These are phyloP conservation scores for Corynascus novoguineensis DNA, from an alignment of 495 filamentous ascomycete species.

Conservation along the genomic window DNA sequence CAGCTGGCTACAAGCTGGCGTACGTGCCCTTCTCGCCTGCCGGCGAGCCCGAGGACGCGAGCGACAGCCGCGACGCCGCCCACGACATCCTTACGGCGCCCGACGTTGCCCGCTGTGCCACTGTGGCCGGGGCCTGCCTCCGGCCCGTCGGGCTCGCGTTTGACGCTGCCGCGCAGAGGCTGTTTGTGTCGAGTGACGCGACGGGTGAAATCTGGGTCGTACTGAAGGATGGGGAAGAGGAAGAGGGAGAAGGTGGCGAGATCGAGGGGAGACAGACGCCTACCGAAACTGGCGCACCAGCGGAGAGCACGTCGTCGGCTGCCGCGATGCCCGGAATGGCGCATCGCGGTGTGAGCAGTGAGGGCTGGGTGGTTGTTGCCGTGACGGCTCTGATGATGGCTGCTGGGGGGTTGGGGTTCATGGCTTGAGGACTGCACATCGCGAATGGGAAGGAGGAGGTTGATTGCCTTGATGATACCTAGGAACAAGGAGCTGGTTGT, in stretches of 20 bases:
- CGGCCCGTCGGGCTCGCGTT: conserved; percentile 52
- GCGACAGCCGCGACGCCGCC: conserved; percentile 38
- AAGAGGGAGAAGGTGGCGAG: not conserved
- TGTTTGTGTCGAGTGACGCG: conserved; percentile 54
- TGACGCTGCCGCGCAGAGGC: conserved; percentile 36
- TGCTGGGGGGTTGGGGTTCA: conserved; percentile 7
- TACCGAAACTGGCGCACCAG: not conserved
- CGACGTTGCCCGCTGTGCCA: not conserved
- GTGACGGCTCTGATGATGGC: conserved; percentile 7
- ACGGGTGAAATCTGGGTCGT: conserved; percentile 57
- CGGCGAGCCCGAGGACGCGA: conserved; percentile 39
- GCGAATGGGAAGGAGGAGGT: no score
- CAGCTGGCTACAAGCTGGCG: conserved; percentile 53
- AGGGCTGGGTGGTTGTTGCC: conserved; percentile 10
- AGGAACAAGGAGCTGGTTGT: no score
- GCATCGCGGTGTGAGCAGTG: not conserved
- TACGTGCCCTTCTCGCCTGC: conserved; percentile 36
- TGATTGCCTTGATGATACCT: no score
- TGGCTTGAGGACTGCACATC: no score
- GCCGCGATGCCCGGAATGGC: not conserved
- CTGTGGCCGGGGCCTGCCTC: conserved; percentile 37
- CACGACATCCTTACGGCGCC: conserved; percentile 41
- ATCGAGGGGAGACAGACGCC: not conserved
- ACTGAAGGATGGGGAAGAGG: conserved; percentile 10
- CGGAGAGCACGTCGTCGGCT: not conserved